Evolutionary conservation across 345 rosid species (phyloP).

Genomic region (Raphanus raphanistrum): DNA sequence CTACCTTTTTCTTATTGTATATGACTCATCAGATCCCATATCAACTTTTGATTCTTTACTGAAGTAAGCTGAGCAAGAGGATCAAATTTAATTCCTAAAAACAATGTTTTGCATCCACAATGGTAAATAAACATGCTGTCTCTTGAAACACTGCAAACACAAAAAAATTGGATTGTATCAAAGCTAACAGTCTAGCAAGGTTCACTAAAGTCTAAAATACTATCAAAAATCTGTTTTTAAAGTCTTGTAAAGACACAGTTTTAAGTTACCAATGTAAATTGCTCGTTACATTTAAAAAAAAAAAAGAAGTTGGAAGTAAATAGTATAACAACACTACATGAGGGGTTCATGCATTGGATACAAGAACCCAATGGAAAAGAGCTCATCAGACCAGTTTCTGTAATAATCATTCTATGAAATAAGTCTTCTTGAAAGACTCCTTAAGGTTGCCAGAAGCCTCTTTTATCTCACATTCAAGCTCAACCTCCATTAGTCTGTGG

Average conservation of each 20-base stretch:
- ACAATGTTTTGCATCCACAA: not conserved
- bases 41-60: slow-evolving; percentile 11
- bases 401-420: slow-evolving; percentile 65
- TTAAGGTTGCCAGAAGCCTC: slow-evolving; percentile 53
- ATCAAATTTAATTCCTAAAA: not conserved
- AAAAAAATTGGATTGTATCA: not conserved
- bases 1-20: not conserved
- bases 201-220: not conserved
- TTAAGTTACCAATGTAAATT: slow-evolving; percentile 1
- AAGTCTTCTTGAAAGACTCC: slow-evolving; percentile 56
- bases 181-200: not conserved
- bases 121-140: not conserved
- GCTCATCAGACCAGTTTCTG: slow-evolving; percentile 23
- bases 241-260: not conserved
- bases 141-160: not conserved
- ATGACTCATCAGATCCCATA: not conserved
- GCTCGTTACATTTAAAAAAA: slow-evolving; percentile 13
- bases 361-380: slow-evolving; percentile 17
- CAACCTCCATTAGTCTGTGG: slow-evolving; percentile 86
- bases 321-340: slow-evolving; percentile 21
- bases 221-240: not conserved
- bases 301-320: not conserved
- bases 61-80: not conserved
- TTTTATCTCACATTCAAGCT: slow-evolving; percentile 59
- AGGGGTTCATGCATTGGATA: slow-evolving; percentile 12